Evolutionary conservation across 2,329 filamentous ascomycete species (phyloP).

Genomic region (Aureobasidium sp.): DNA sequence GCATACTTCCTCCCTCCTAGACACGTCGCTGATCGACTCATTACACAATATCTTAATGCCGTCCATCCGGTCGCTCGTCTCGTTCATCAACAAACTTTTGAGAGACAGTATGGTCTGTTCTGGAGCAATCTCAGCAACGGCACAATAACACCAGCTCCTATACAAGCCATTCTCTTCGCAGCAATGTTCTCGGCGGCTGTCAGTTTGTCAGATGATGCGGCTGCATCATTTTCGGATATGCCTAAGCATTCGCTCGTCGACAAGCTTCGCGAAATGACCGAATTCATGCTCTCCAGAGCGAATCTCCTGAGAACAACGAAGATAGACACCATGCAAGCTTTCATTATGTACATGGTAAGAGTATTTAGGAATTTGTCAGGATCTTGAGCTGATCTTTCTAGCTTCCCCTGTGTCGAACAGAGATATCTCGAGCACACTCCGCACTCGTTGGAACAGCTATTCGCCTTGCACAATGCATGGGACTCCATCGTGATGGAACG

Average conservation of each 20-base stretch:
- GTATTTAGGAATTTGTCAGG: neutral
- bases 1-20: conserved; percentile 54
- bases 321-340: conserved; percentile 66
- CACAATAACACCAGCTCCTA: conserved; percentile 54
- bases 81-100: conserved; percentile 59
- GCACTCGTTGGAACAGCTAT: conserved; percentile 64
- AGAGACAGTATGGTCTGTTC: conserved; percentile 55
- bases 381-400: conserved; percentile 28
- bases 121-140: conserved; percentile 54
- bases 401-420: conserved; percentile 63
- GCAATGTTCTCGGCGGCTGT: conserved; percentile 61
- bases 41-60: conserved; percentile 58
- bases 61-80: conserved; percentile 63
- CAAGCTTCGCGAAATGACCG: conserved; percentile 57
- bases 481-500: conserved; percentile 62
- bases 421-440: conserved; percentile 66
- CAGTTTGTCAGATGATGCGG: conserved; percentile 51
- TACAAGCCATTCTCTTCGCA: conserved; percentile 62
- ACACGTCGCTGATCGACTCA: conserved; percentile 50
- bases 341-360: conserved; percentile 66
- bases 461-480: conserved; percentile 69
- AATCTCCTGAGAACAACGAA: conserved; percentile 64
- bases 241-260: conserved; percentile 51
- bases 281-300: conserved; percentile 58
- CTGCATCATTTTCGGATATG: conserved; percentile 47